Evolutionary conservation across 2,329 filamentous ascomycete genomes (phyloP).

Genomic region (Keithomyces neogunnii): DNA sequence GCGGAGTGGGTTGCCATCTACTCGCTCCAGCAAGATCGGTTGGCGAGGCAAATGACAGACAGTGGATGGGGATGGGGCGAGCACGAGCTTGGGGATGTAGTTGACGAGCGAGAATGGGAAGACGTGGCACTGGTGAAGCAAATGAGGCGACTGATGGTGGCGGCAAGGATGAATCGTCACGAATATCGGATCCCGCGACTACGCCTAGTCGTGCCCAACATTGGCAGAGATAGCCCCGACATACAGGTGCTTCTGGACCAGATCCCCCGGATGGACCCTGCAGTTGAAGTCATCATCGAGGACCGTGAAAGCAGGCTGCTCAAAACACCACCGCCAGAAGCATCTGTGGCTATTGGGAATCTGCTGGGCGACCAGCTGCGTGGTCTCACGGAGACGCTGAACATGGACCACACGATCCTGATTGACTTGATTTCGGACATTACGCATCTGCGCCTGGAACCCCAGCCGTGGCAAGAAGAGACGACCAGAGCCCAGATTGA

Average conservation of each 20-base stretch:
- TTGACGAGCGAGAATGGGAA: constrained; percentile 25
- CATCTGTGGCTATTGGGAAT: constrained; percentile 19
- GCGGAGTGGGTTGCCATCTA: constrained; percentile 25
- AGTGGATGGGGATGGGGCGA: constrained; percentile 34
- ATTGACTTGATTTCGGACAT: constrained; percentile 32
- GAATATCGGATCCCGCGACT: constrained; percentile 28
- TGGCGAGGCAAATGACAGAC: constrained; percentile 31
- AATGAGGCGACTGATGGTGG: constrained; percentile 24
- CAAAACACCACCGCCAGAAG: constrained; percentile 12
- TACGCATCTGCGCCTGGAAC: constrained; percentile 25
- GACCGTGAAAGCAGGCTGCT: constrained; percentile 18
- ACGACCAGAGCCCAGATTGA: constrained; percentile 26
- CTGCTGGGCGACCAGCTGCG: constrained; percentile 23
- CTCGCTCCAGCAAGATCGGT: constrained; percentile 20
- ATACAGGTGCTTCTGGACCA: constrained; percentile 25
- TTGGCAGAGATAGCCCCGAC: constrained; percentile 19
- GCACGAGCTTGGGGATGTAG: constrained; percentile 19
- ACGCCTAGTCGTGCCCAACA: constrained; percentile 25
- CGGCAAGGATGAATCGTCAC: constrained; percentile 26
- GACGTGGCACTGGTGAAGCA: constrained; percentile 24
- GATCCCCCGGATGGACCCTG: constrained; percentile 19
- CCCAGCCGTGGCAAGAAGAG: constrained; percentile 23
- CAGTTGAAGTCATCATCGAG: constrained; percentile 25
- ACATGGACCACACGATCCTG: constrained; percentile 33
- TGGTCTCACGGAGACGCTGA: constrained; percentile 26